A percentile compares a stretch with the other conserved stretches of the same genome.
Evolutionary conservation across 2,329 filamentous ascomycete species (phyloP).

Genomic region (Chalaropsis ovoidea): DNA sequence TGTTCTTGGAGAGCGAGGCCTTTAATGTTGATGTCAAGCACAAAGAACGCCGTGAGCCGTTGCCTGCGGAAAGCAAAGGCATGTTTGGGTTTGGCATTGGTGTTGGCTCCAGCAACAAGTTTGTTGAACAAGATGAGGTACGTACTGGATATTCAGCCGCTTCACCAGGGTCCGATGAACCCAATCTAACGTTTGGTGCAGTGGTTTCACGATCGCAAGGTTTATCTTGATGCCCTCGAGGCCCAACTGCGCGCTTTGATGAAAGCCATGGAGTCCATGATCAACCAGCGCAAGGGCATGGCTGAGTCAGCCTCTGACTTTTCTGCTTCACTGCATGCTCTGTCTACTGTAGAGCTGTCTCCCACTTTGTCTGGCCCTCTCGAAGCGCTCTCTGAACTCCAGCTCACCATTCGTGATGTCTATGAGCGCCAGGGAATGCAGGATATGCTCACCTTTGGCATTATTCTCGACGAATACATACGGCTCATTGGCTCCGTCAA

Average conservation of each 20-base stretch:
- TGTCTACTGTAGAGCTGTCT: constrained; percentile 87
- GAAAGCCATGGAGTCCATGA: constrained; percentile 89
- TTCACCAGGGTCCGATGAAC: background rate
- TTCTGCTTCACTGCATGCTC: constrained; percentile 79
- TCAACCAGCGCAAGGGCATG: constrained; percentile 82
- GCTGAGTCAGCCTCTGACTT: constrained; percentile 91
- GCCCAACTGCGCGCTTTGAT: constrained; percentile 80
- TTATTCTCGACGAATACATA: constrained; percentile 97
- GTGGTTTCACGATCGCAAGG: constrained; percentile 96
- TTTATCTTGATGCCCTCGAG: constrained; percentile 90
- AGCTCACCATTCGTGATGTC: constrained; percentile 85
- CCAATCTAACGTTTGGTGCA: constrained; percentile 32
- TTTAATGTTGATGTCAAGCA: constrained; percentile 98
- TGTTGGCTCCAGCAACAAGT: constrained; percentile 71
- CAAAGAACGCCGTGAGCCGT: constrained; percentile 82
- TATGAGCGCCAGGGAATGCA: constrained; percentile 96
- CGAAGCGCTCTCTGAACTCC: constrained; percentile 83
- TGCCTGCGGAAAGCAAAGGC: constrained; percentile 82
- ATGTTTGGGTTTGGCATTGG: constrained; percentile 70
- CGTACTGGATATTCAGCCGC: constrained; percentile 32
- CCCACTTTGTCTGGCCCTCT: constrained; percentile 78
- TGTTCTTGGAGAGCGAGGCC: constrained; percentile 91
- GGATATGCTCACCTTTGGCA: constrained; percentile 89
- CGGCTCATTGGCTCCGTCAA: constrained; percentile 92
- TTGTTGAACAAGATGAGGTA: constrained; percentile 94